A percentile compares a stretch with the other conserved stretches of the same genome.
phyloP scores from a whole-genome alignment of 768 basidiomycete genomes.

The Lactifluus piperatus region DNA sequence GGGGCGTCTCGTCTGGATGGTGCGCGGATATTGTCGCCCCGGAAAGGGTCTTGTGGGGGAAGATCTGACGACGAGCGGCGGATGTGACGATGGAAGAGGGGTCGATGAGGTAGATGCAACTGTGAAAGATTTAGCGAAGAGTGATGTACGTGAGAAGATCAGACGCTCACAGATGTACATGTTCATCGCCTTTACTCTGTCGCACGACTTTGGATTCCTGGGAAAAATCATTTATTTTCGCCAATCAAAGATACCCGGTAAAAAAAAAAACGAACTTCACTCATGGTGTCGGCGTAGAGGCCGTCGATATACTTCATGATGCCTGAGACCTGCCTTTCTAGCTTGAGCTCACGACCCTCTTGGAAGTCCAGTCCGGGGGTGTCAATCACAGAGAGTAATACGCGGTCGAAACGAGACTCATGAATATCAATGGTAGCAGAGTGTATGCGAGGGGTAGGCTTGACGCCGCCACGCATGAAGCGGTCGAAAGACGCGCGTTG shows the following conservation, averaged over 20 bases:
- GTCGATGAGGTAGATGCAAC: constrained; percentile 82
- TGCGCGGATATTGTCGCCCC: constrained; percentile 53
- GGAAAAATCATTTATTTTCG: background rate
- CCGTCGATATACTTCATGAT: constrained; percentile 73
- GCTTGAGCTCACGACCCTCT: constrained; percentile 61
- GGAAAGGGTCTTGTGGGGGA: constrained; percentile 52
- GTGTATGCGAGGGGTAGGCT: constrained; percentile 53
- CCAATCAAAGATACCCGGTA: background rate
- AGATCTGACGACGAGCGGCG: constrained; percentile 41
- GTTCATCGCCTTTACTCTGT: constrained; percentile 81
- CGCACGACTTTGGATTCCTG: constrained; percentile 86
- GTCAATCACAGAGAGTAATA: constrained; percentile 74
- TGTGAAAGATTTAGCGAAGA: constrained; percentile 24
- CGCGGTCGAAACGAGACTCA: constrained; percentile 74
- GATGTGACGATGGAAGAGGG: constrained; percentile 58
- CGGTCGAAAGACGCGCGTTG: constrained; percentile 56
- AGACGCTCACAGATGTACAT: constrained; percentile 70
- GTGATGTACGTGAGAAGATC: background rate
- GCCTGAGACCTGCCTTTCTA: constrained; percentile 68
- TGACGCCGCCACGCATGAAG: constrained; percentile 54
- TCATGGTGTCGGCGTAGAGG: constrained; percentile 82
- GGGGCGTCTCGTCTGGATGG: constrained; percentile 44
- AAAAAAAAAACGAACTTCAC: constrained; percentile 46
- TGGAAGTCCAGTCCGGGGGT: constrained; percentile 78
- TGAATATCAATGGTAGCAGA: constrained; percentile 72